These are phyloP conservation scores for Aspergillus tanneri DNA, from an alignment of 2,329 filamentous ascomycete genomes.

Conservation along the genomic window DNA sequence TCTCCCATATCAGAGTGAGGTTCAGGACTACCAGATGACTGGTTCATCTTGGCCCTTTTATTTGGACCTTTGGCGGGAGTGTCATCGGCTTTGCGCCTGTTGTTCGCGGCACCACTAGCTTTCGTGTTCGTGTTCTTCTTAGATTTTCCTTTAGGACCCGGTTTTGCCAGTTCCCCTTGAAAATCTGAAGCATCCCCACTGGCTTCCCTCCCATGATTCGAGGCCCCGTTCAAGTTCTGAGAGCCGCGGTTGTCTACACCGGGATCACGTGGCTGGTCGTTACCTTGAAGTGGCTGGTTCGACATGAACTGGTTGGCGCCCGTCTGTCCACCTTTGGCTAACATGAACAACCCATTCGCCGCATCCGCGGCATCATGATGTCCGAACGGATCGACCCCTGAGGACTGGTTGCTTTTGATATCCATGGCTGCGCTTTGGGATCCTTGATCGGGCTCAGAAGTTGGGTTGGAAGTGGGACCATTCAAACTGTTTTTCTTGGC, in stretches of 20 bases:
- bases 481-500: constrained; percentile 59
- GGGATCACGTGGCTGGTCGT: constrained; percentile 51
- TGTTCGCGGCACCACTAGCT: constrained; percentile 56
- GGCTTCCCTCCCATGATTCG: constrained; percentile 63
- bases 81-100: constrained; percentile 77
- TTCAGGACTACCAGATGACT: constrained; percentile 41
- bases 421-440: constrained; percentile 44
- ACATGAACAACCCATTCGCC: constrained; percentile 87
- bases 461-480: constrained; percentile 44
- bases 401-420: constrained; percentile 44
- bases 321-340: constrained; percentile 66
- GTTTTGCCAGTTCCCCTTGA: constrained; percentile 65
- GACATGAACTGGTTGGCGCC: constrained; percentile 56
- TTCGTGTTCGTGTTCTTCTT: too few relatives aligned
- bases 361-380: constrained; percentile 90
- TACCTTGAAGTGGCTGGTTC: constrained; percentile 55
- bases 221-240: constrained; percentile 47
- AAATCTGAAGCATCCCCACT: constrained; percentile 72
- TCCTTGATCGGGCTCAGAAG: constrained; percentile 41
- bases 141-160: constrained; percentile 63
- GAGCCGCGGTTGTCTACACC: constrained; percentile 39
- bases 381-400: constrained; percentile 67
- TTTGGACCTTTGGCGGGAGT: constrained; percentile 63
- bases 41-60: constrained; percentile 71
- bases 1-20: constrained; percentile 48